Evolutionary conservation across 2,329 filamentous ascomycete genomes (phyloP).

Genomic region (Fusarium clavum): DNA sequence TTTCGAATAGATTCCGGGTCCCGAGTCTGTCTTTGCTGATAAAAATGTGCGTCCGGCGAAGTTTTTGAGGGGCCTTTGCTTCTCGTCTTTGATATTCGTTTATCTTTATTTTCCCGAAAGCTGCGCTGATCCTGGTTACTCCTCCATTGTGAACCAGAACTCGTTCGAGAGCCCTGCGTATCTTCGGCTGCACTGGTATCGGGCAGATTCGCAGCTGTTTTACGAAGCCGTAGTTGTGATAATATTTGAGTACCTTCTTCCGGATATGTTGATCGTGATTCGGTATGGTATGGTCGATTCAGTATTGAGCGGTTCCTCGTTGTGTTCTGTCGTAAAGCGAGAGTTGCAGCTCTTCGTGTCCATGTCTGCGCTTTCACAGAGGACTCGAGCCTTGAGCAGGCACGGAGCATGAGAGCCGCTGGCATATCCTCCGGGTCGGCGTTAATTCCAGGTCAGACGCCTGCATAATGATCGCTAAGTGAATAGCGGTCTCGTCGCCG

Average conservation of each 20-base stretch:
- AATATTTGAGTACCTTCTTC: constrained; percentile 24
- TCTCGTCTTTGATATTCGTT: not conserved
- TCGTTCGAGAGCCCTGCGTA: not conserved
- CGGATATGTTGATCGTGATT: not conserved
- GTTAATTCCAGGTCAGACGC: constrained; percentile 30
- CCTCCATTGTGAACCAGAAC: not conserved
- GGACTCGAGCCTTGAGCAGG: constrained; percentile 41
- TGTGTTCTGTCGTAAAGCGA: constrained; percentile 22
- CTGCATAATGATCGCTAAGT: constrained; percentile 38
- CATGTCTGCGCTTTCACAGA: constrained; percentile 28
- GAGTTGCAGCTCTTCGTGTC: constrained; percentile 31
- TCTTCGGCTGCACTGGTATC: not conserved
- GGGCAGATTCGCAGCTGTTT: constrained; percentile 10
- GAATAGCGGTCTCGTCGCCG: constrained; percentile 8
- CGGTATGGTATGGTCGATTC: constrained; percentile 25
- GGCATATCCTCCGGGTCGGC: constrained; percentile 44
- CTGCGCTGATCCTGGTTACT: not conserved
- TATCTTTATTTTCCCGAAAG: not conserved
- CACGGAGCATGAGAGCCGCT: constrained; percentile 42
- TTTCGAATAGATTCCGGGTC: constrained; percentile 6
- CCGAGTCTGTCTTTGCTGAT: constrained; percentile 1
- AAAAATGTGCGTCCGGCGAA: not conserved
- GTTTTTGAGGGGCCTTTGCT: not conserved
- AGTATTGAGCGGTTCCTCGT: constrained; percentile 7
- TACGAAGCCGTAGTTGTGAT: constrained; percentile 34